phyloP scores from a whole-genome alignment of 352 stramenopile species.

The Phytophthora palmivora region DNA sequence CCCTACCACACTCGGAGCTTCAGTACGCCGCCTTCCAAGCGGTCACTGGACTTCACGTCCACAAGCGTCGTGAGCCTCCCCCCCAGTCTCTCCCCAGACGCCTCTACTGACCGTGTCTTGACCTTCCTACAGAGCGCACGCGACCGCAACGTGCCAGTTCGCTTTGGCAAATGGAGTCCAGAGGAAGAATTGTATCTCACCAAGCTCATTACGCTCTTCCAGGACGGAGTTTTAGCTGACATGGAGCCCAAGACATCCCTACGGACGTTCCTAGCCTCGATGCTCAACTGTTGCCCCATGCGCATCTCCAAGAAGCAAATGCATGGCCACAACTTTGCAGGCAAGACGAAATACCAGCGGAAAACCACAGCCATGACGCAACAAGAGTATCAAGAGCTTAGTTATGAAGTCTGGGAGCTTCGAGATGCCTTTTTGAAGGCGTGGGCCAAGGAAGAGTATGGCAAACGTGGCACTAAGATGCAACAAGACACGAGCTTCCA shows the following conservation, averaged over 20 bases:
- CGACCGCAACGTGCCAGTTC: constrained; percentile 74
- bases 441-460: constrained; percentile 80
- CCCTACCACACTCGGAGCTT: constrained; percentile 9
- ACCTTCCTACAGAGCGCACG: constrained; percentile 86
- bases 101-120: constrained; percentile 65
- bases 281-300: constrained; percentile 94
- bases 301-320: constrained; percentile 95
- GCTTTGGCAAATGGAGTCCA: constrained; percentile 84
- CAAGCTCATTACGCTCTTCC: constrained; percentile 81
- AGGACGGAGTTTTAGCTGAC: constrained; percentile 62
- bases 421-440: constrained; percentile 65
- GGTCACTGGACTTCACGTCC: too few relatives aligned
- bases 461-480: constrained; percentile 22
- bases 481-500: constrained; percentile 41
- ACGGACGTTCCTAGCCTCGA: constrained; percentile 85
- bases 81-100: constrained; percentile 51
- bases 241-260: constrained; percentile 80
- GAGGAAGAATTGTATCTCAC: constrained; percentile 81
- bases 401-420: constrained; percentile 47
- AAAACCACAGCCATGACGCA: constrained; percentile 59
- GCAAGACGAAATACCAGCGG: constrained; percentile 80
- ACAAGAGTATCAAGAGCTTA: constrained; percentile 55
- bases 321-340: constrained; percentile 82
- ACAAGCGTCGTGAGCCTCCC: constrained; percentile 19
- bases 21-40: constrained; percentile 1